Conservation (phyloP, 1,284 basidiomycete genomes). For the Phaffia rhodozyma region DNA sequence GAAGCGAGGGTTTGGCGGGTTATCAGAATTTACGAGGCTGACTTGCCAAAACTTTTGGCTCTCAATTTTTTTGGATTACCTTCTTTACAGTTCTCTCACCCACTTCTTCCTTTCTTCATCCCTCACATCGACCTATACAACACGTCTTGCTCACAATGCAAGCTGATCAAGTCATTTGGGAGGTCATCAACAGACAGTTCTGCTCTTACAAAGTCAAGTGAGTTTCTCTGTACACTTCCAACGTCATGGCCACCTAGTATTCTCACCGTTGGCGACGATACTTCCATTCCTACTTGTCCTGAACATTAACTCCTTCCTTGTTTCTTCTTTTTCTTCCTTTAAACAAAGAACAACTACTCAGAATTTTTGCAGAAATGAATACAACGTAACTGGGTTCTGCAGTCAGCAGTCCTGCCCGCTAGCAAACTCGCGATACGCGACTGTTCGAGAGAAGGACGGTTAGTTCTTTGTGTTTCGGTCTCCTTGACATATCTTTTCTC, state of each 20-base stretch:
- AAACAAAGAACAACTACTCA: constrained; percentile 67
- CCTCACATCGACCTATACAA: no score
- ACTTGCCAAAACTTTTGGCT: no score
- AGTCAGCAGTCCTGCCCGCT: constrained; percentile 91
- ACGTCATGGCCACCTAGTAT: neutral
- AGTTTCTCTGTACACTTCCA: constrained; percentile 30
- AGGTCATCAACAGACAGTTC: constrained; percentile 81
- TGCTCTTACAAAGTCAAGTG: constrained; percentile 98
- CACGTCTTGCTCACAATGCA: constrained; percentile 37
- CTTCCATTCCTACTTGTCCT: neutral
- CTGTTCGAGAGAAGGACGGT: constrained; percentile 92
- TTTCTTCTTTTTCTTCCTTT: constrained; percentile 13
- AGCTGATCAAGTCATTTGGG: constrained; percentile 93
- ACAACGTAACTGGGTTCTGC: constrained; percentile 97
- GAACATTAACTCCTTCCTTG: neutral
- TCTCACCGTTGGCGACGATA: neutral
- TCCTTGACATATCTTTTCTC: neutral
- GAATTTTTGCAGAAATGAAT: constrained; percentile 97
- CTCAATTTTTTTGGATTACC: no score
- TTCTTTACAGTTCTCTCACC: no score
- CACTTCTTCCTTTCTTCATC: no score
- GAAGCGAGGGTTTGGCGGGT: no score
- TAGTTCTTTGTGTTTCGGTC: constrained; percentile 23
- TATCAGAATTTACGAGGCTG: no score
- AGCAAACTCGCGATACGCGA: constrained; percentile 93